Conservation (phyloP, 2,329 filamentous ascomycete species). For the Scytalidium lignicola region DNA sequence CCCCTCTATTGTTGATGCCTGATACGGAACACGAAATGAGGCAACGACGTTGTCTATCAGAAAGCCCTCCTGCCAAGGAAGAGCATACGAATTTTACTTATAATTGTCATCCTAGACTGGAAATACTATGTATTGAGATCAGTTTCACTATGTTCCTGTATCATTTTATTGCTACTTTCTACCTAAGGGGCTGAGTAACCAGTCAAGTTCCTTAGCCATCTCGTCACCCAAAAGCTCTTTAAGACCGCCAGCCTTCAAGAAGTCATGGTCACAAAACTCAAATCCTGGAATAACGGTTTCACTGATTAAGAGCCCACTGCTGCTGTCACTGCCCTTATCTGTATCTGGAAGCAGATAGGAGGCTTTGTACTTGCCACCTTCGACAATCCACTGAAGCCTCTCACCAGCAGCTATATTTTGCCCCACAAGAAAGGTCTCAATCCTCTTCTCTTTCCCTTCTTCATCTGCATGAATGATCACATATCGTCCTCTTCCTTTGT, state of each 20-base stretch:
- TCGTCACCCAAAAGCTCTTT: slow-evolving; percentile 46
- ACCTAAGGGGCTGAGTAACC: slow-evolving; percentile 34
- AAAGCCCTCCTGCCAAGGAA: no score
- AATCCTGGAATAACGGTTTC: slow-evolving; percentile 67
- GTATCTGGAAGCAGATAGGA: slow-evolving; percentile 51
- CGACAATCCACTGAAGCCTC: slow-evolving; percentile 62
- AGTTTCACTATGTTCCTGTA: background rate
- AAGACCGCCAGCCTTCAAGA: slow-evolving; percentile 48
- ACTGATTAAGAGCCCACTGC: slow-evolving; percentile 55
- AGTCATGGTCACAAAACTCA: slow-evolving; percentile 63
- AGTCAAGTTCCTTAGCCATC: slow-evolving; percentile 42
- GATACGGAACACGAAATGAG: background rate
- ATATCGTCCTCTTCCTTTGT: slow-evolving; percentile 58
- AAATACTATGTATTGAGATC: no score
- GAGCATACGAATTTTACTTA: no score
- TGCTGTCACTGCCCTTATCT: slow-evolving; percentile 28
- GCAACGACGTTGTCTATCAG: background rate
- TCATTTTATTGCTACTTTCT: slow-evolving; percentile 5
- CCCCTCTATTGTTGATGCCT: background rate
- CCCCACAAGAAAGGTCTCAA: slow-evolving; percentile 64
- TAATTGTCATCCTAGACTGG: no score
- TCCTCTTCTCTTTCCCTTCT: slow-evolving; percentile 32
- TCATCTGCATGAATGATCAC: slow-evolving; percentile 57
- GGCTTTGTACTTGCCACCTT: slow-evolving; percentile 62
- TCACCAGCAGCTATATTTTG: slow-evolving; percentile 52